Percentiles rank a stretch among this genome's conserved stretches.
Conservation (phyloP, 768 basidiomycete genomes). For the Boletus sp. region DNA sequence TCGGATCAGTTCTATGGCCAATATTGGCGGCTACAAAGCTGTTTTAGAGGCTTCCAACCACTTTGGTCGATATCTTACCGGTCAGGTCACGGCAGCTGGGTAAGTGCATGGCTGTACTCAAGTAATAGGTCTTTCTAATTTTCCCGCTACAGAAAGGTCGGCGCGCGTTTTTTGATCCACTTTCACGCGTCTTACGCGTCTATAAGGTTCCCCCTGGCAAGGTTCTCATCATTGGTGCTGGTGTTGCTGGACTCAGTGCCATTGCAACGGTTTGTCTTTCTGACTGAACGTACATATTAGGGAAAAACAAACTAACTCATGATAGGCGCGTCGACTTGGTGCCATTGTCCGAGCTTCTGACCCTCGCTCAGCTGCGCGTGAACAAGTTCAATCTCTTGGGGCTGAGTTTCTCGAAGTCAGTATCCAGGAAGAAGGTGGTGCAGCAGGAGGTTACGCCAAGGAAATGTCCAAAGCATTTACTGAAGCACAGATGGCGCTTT, state of each 20-base stretch:
- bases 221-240: slow-evolving; percentile 84
- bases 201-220: slow-evolving; percentile 80
- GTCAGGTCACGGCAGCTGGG: slow-evolving; percentile 91
- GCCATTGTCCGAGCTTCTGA: slow-evolving; percentile 90
- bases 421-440: slow-evolving; percentile 79
- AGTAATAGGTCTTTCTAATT: slow-evolving; percentile 4
- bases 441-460: slow-evolving; percentile 84
- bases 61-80: slow-evolving; percentile 86
- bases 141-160: slow-evolving; percentile 41
- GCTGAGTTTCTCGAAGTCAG: slow-evolving; percentile 87
- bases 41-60: slow-evolving; percentile 88
- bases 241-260: slow-evolving; percentile 86
- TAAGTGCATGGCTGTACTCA: slow-evolving; percentile 37
- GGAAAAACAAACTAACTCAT: background rate
- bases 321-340: slow-evolving; percentile 74
- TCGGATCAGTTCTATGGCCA: slow-evolving; percentile 77
- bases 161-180: background rate
- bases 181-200: slow-evolving; percentile 17
- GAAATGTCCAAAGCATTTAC: slow-evolving; percentile 90
- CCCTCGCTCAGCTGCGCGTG: slow-evolving; percentile 78
- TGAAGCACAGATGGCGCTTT: slow-evolving; percentile 84
- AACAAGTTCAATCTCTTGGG: slow-evolving; percentile 87
- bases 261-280: slow-evolving; percentile 65
- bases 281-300: background rate
- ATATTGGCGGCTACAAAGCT: slow-evolving; percentile 91